Conservation (phyloP, 2,329 filamentous ascomycete genomes). For the Xenoacremonium recifei region DNA sequence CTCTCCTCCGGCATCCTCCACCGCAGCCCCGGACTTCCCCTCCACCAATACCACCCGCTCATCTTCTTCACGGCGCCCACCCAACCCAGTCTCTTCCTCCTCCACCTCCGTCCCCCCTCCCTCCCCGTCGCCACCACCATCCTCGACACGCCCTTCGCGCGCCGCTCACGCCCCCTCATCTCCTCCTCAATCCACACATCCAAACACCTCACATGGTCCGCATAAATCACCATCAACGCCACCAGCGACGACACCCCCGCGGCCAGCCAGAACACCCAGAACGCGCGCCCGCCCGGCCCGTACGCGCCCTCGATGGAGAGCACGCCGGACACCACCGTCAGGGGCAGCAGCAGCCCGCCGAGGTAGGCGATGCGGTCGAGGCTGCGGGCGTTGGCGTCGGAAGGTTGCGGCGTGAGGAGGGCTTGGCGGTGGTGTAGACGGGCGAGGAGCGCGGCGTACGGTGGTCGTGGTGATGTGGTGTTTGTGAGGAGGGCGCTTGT, state of each 20-base stretch:
- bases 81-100: slow-evolving; percentile 45
- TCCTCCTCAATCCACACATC: slow-evolving; percentile 47
- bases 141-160: slow-evolving; percentile 36
- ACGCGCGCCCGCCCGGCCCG: slow-evolving; percentile 38
- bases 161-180: slow-evolving; percentile 31
- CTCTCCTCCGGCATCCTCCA: slow-evolving; percentile 25
- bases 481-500: too few species aligned
- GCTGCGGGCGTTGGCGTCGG: slow-evolving; percentile 27
- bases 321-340: slow-evolving; percentile 47
- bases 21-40: slow-evolving; percentile 23
- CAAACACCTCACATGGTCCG: slow-evolving; percentile 44
- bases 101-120: slow-evolving; percentile 39
- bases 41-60: slow-evolving; percentile 32
- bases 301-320: slow-evolving; percentile 47
- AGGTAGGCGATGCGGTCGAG: slow-evolving; percentile 50
- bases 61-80: slow-evolving; percentile 43
- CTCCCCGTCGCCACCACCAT: slow-evolving; percentile 29
- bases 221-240: slow-evolving; percentile 45
- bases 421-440: slow-evolving; percentile 22
- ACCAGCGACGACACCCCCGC: slow-evolving; percentile 37
- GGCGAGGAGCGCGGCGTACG: slow-evolving; percentile 18
- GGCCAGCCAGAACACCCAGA: slow-evolving; percentile 50
- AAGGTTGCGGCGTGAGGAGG: slow-evolving; percentile 3
- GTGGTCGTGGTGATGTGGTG: too few species aligned
- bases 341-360: slow-evolving; percentile 46